Evolutionary conservation across 1,284 basidiomycete genomes (phyloP).

Genomic region (Apiotrichum sp.): DNA sequence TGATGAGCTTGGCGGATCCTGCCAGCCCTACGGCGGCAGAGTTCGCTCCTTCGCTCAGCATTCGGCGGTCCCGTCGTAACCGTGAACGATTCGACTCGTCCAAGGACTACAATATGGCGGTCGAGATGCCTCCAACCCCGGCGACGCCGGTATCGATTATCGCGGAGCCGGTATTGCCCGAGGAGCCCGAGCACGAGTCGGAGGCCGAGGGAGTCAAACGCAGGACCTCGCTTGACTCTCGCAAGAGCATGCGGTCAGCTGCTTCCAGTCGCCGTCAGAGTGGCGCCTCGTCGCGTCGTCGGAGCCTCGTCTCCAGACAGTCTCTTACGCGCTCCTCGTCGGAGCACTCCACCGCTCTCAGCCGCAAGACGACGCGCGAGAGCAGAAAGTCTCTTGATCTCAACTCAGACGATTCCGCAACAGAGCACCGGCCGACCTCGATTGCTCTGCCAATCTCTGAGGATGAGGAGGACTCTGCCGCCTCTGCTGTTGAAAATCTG

Average conservation of each 20-base stretch:
- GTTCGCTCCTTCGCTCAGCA: neutral
- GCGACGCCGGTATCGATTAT: neutral
- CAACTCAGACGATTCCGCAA: neutral
- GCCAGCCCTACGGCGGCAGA: neutral
- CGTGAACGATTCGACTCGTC: neutral
- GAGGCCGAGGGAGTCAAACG: neutral
- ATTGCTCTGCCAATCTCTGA: too few relatives aligned
- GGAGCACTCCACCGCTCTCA: neutral
- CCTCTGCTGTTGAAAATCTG: too few relatives aligned
- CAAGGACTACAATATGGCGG: neutral
- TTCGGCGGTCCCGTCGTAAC: neutral
- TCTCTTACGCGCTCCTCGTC: neutral
- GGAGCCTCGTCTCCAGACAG: neutral
- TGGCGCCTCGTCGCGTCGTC: neutral
- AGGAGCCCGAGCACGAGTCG: constrained; percentile 1
- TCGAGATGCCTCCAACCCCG: neutral
- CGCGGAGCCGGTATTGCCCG: neutral
- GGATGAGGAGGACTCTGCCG: too few relatives aligned
- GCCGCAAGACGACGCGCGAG: neutral
- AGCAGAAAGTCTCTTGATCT: neutral
- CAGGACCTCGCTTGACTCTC: neutral
- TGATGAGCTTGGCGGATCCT: neutral
- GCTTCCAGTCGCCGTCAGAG: neutral
- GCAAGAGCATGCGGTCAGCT: neutral
- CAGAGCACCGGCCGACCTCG: neutral